Evolutionary conservation across 306 rosid genomes (phyloP), one percentile per base, ranked within the genome.

Genomic region (Quercus robur): DNA sequence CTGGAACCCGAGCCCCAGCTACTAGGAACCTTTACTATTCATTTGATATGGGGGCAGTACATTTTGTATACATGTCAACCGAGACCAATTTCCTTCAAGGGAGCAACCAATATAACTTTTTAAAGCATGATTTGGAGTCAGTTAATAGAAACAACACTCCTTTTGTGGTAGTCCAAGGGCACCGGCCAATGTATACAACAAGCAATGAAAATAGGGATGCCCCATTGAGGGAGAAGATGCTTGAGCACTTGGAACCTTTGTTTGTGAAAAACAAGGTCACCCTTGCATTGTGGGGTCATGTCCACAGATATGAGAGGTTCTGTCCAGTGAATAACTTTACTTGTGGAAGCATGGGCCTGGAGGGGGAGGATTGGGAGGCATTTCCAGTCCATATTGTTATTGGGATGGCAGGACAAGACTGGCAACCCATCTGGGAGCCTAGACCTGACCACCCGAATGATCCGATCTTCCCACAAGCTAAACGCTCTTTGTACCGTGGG

Each of bases 271-370:
- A 91, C 85, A 85, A 87, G 26, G 98, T 95, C 70, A 86, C 90
- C 19, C 91, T 95, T 76, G 98, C 94, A 6, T 84, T 93, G 44
- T 95, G 98, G 98, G 98, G 97, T 44, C 99, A 95, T 80, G 99
- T 95, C 52, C 98, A 95, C 74, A 85, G 96, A 80, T 93, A 95
- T 3, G 97, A 95, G 88, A 90, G 97, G 80, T 93, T 95, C 73
- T 93, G 97, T 85, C 89, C 90, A 0, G 51, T 93, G 84, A 90
- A 81, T 74, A 95, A 93, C 90, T 93, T 49, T 82, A 93, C 94
- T 61, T 91, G 99, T 78, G 89, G 91, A 75, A 84, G 81, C 46
- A 73, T 56, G 35, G 86, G 86, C 25, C 76, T 20, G 51, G 82
- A 77, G 30, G 84, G 80, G 12, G 87, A 81, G 68, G 77, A 81